Evolutionary conservation across 768 basidiomycete genomes (phyloP), one percentile per base, ranked within the genome.

Genomic region (Tulasnella sp.): DNA sequence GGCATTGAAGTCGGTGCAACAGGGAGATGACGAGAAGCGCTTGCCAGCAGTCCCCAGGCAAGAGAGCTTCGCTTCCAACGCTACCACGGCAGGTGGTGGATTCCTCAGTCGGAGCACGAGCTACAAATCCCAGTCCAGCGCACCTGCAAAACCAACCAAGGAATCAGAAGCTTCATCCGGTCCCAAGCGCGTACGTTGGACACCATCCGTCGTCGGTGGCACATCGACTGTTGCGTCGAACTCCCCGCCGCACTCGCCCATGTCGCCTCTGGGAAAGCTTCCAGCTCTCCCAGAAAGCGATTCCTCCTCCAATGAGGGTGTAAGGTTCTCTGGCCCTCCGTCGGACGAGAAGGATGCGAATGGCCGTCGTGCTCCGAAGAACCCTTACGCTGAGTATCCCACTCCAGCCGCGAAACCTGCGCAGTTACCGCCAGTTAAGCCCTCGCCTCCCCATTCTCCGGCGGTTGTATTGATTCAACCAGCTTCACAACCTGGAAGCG

Each of bases 111-210:
- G 66, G 3, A 39, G 14, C 29, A 67, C 42, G 1, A 67, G 35
- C 66, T 67, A 37, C 39, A 41, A 39, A 26, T 40, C 66, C 39
- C 37, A 36, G 6, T 14, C 34, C 9, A 67, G 5, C 22, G 47
- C 47, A 26, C 47, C 47, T 26, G 19, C 47, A n/a, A 52, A 52
- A 52, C 14, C 47, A 26, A 5, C 47, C 19, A 41, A 67, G 32
- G 65, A 44, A 29, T 14, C 47, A 11, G 72, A 40, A 59, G 37
- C 59, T 35, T 42, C 19, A 37, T 44, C 73, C 35, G 32, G 37
- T 68, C 44, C 37, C 37, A 84, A 84, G 77, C 83, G 80, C 42
- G 86, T 86, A 8, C 84, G 80, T 72, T 87, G 86, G 78, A 82
- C 85, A 6, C 83, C 85, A 0, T 83, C 83, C 5, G 83, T 83